Evolutionary conservation across 192 early-diverging fungal species (phyloP), one percentile per base, ranked within the genome.

Genomic region (Cetraspora pellucida): DNA sequence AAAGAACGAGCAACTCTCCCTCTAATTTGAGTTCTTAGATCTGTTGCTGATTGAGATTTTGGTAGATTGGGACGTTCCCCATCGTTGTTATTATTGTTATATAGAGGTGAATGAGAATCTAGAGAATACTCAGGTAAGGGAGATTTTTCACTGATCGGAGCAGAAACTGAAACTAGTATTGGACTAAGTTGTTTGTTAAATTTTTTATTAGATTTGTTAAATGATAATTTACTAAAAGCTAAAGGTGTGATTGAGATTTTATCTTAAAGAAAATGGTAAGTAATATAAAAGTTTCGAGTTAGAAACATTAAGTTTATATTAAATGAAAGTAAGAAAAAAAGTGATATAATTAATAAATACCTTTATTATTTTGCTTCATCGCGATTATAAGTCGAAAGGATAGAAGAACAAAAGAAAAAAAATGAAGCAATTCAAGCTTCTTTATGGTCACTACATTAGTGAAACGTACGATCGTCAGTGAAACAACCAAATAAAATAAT

Each of bases 211-310:
- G 44, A 5, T n/a, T 54, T 71, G 0, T 21, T 21, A 17, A 71
- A 71, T 28, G 69, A 71, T 52, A 71, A 28, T 71, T 54, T 71
- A 54, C 49, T 21, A 54, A 71, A 71, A 54, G 14, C 23, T 54
- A 71, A 25, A 71, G 47, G 8, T 28, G n/a, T 43, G 2, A 44
- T 5, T 21, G 16, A 27, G 23, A n/a, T 47, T 49, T 45, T 65
- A 10, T 27, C 28, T 65, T 43, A 10, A 65, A 43, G 1, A 37
- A 37, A 37, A 37, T n/a, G n/a, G 37, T 37, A 37, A 6, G 37
- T 7, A 37, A 37, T 37, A 37, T 37, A 37, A 37, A n/a, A 37
- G 37, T 37, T 37, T 7, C 3, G 37, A 37, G 37, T 37, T 37
- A 37, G 37, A n/a, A n/a, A 37, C 37, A 37, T 37, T 2, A 37